Conservation (phyloP, 345 rosid species). For the Anastatica hierochuntica region DNA sequence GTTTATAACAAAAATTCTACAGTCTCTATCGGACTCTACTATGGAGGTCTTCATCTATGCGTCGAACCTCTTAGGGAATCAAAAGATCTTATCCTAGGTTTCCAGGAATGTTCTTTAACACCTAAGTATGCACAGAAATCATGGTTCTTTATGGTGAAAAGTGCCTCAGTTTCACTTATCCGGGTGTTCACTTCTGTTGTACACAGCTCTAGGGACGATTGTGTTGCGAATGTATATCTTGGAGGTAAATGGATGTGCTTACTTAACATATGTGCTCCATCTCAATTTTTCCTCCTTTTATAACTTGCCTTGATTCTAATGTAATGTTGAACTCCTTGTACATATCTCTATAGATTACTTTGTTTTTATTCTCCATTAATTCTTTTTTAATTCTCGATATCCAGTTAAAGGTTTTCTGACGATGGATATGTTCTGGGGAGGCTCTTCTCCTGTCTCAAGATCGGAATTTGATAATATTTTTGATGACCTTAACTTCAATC, state of each 20-base stretch:
- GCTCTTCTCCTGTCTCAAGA: slow-evolving; percentile 37
- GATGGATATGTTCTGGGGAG: slow-evolving; percentile 53
- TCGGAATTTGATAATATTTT: slow-evolving; percentile 53
- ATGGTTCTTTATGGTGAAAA: slow-evolving; percentile 41
- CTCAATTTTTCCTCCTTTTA: neutral
- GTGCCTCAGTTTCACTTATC: slow-evolving; percentile 40
- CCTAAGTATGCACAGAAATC: slow-evolving; percentile 29
- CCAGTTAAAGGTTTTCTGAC: slow-evolving; percentile 82
- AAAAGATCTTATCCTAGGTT: slow-evolving; percentile 40
- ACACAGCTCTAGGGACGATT: slow-evolving; percentile 18
- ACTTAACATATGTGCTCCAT: slow-evolving; percentile 7
- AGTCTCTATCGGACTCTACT: slow-evolving; percentile 31
- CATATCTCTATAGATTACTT: neutral
- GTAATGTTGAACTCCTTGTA: neutral
- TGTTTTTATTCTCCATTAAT: neutral
- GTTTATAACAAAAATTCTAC: slow-evolving; percentile 18
- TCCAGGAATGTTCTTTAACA: slow-evolving; percentile 17
- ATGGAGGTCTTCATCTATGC: slow-evolving; percentile 64
- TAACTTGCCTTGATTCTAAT: neutral
- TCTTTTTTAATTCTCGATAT: slow-evolving; percentile 9
- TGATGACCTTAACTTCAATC: slow-evolving; percentile 45
- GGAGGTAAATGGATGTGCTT: slow-evolving; percentile 51
- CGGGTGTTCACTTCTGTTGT: slow-evolving; percentile 36
- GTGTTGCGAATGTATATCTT: slow-evolving; percentile 34
- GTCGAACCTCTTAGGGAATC: slow-evolving; percentile 60